Base-by-base conservation (phyloP, 2,329 filamentous ascomycete genomes). In the Pleoardoris graminearum region DNA sequence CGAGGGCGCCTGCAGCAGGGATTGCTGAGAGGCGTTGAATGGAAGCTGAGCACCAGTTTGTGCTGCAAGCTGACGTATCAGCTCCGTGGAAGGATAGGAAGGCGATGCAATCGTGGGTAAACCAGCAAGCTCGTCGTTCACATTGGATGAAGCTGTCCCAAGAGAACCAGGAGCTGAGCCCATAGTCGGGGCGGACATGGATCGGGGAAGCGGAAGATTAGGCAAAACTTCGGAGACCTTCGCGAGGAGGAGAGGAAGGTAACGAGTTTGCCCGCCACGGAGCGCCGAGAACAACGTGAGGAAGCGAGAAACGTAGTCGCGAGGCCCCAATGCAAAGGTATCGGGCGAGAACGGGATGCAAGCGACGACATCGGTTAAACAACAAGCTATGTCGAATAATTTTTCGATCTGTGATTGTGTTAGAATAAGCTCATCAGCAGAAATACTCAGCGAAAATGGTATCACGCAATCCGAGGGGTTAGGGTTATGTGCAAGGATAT, bases 221-320 rank as follows among this genome's bases (percentile, higher is more conserved):
- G 88, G 87, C 3, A 92, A 75, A 3, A 87, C 80, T 36, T 93
- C 88, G 55, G 86, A 81, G 33, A 93, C 82, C 75, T 93, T 94
- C 69, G 82, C 83, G 50, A 94, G 75, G 1, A 96, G 80, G 0
- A 95, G 79, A 2, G 90, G 90, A 12, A 93, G 77, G 68, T 91
- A 94, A 46, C 88, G 86, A 56, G 87, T 82, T 51, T 92, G 82
- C 6, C 89, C 89, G 51, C 84, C 86, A n/a, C 89, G 88, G 16
- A 94, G 80, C 7, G 84, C 78, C 1, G 86, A 85, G 2, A 91
- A 78, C 7, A 91, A 80, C 53, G 82, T 83, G 35, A 89, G 76
- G 25, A 92, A 80, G 11, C 71, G 84, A 54, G 84, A 84, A 4
- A 95, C 82, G 65, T 90, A 86, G 63, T 93, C 88, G 30, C 85